phyloP scores from a whole-genome alignment of 192 early-diverging fungal genomes.

The Podila clonocystis region DNA sequence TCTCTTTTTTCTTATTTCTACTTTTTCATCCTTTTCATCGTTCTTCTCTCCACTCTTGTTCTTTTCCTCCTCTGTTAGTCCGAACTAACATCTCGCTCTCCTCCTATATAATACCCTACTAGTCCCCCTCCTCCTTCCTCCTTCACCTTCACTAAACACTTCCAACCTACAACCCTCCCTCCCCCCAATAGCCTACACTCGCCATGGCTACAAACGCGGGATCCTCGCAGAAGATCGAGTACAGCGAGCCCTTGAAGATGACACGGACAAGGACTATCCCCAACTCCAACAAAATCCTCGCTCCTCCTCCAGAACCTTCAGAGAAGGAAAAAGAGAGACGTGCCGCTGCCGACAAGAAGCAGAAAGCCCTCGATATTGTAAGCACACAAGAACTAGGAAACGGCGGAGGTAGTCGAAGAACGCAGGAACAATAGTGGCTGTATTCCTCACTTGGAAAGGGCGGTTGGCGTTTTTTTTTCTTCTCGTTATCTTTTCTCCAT shows the following conservation, averaged over 20 bases:
- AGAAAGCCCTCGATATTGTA: constrained; percentile 63
- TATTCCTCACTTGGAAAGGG: too few species aligned
- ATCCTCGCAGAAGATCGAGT: constrained; percentile 28
- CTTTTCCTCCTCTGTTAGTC: neutral
- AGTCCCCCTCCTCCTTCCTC: neutral
- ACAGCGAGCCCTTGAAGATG: constrained; percentile 41
- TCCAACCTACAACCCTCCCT: neutral
- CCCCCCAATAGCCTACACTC: constrained; percentile 1
- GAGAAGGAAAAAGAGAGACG: constrained; percentile 19
- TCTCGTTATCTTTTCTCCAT: too few species aligned
- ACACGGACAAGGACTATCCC: constrained; percentile 25
- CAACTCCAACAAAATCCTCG: neutral
- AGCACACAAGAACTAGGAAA: constrained; percentile 15
- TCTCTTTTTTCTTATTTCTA: neutral
- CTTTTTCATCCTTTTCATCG: neutral
- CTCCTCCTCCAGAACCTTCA: neutral
- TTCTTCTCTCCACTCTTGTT: too few species aligned
- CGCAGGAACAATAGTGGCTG: too few species aligned
- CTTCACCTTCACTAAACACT: neutral
- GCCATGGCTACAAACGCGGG: neutral
- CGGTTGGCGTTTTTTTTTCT: too few species aligned
- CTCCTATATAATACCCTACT: neutral
- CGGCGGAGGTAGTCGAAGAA: too few species aligned
- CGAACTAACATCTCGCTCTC: neutral
- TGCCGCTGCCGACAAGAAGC: constrained; percentile 14